Evolutionary conservation across 495 filamentous ascomycete genomes (phyloP).

Genomic region (Penicillium goetzii): DNA sequence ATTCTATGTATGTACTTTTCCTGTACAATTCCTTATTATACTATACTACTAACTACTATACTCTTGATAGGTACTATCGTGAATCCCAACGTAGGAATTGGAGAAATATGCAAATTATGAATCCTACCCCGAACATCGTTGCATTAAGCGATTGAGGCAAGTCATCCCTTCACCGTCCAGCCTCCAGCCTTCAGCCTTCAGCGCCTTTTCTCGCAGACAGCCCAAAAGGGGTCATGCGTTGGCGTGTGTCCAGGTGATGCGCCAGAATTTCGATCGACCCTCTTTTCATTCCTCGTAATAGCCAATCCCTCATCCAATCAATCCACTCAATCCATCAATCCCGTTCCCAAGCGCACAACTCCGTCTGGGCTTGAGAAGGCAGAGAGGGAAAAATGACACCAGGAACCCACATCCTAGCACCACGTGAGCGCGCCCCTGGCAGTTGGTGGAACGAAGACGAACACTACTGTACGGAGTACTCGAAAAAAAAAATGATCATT

Average conservation of each 20-base stretch:
- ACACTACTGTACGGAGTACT: neutral
- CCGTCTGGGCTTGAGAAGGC: too few relatives aligned
- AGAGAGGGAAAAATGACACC: conserved; percentile 18
- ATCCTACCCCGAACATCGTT: neutral
- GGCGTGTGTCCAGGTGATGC: conserved; percentile 12
- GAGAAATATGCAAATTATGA: neutral
- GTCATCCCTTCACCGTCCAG: conserved; percentile 4
- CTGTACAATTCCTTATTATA: too few relatives aligned
- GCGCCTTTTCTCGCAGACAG: neutral
- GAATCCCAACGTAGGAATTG: neutral
- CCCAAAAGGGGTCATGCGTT: conserved; percentile 8
- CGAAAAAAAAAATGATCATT: neutral
- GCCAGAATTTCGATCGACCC: conserved; percentile 9
- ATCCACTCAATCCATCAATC: neutral
- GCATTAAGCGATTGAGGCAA: conserved; percentile 6
- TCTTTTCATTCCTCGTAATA: neutral
- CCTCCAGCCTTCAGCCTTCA: neutral
- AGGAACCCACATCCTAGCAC: conserved; percentile 25
- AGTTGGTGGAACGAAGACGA: conserved; percentile 25
- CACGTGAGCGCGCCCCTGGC: conserved; percentile 38
- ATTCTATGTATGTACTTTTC: too few relatives aligned
- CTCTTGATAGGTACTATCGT: neutral
- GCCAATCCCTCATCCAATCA: conserved; percentile 4
- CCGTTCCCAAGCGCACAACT: too few relatives aligned
- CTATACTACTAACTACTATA: too few relatives aligned